phyloP scores from a whole-genome alignment of 2,329 filamentous ascomycete genomes.

The Verticillium nubilum region DNA sequence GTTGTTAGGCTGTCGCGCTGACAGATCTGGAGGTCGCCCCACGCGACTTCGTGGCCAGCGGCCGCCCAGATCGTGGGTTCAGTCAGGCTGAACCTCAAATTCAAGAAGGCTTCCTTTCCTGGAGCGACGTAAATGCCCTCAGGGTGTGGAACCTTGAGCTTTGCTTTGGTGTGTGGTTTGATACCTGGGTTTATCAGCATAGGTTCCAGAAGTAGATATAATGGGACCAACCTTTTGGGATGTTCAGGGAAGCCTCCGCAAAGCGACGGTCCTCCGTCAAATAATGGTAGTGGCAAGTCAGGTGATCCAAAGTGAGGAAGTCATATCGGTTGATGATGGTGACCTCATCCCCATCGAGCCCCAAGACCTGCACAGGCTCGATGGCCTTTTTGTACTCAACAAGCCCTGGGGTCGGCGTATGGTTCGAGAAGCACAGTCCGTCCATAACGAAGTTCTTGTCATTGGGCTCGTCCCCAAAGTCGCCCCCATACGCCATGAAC shows the following conservation, averaged over 20 bases:
- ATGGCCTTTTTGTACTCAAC: constrained; percentile 53
- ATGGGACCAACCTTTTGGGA: constrained; percentile 32
- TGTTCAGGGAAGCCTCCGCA: constrained; percentile 25
- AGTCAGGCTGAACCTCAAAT: constrained; percentile 39
- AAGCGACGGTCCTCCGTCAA: constrained; percentile 31
- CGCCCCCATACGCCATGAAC: constrained; percentile 55
- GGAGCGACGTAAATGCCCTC: not conserved
- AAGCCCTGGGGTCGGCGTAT: constrained; percentile 45
- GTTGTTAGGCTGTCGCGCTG: constrained; percentile 16
- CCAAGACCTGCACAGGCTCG: constrained; percentile 49
- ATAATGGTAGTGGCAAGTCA: constrained; percentile 37
- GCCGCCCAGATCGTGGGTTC: constrained; percentile 44
- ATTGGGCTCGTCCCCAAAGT: constrained; percentile 56
- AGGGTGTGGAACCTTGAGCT: constrained; percentile 20
- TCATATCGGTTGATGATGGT: constrained; percentile 50
- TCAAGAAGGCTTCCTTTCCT: constrained; percentile 37
- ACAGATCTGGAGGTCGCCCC: constrained; percentile 38
- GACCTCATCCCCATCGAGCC: constrained; percentile 33
- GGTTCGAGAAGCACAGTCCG: constrained; percentile 43
- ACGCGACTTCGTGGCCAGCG: constrained; percentile 45
- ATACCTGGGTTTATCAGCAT: constrained; percentile 23
- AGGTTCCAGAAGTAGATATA: not conserved
- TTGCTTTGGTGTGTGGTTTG: constrained; percentile 34
- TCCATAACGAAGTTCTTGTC: constrained; percentile 56
- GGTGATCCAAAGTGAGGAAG: constrained; percentile 44